Percentiles rank a stretch among this genome's conserved stretches.
Evolutionary conservation across 768 basidiomycete genomes (phyloP).

Genomic region (Solioccasus polychromus): DNA sequence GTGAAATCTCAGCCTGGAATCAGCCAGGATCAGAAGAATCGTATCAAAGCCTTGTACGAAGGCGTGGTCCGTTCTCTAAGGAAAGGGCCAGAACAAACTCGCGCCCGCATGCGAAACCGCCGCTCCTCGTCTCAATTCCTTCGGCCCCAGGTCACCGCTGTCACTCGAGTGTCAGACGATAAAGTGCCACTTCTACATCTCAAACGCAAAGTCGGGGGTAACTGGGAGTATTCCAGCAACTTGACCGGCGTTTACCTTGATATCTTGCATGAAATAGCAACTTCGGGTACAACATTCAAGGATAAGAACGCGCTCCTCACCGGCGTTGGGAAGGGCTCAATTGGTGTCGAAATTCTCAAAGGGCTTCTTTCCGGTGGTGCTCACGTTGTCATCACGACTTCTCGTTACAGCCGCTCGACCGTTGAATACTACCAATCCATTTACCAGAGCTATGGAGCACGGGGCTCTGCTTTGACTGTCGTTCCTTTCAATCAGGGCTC

Average conservation of each 20-base stretch:
- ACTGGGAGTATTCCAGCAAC: slow-evolving; percentile 98
- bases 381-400: slow-evolving; percentile 96
- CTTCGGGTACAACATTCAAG: slow-evolving; percentile 96
- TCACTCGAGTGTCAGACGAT: slow-evolving; percentile 73
- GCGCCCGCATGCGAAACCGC: slow-evolving; percentile 63
- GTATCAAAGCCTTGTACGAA: slow-evolving; percentile 92
- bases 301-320: slow-evolving; percentile 98
- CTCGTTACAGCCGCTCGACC: slow-evolving; percentile 91
- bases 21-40: slow-evolving; percentile 93
- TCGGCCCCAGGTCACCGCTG: slow-evolving; percentile 78
- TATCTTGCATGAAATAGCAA: slow-evolving; percentile 96
- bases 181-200: slow-evolving; percentile 93
- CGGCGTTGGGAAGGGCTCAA: slow-evolving; percentile 96
- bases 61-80: slow-evolving; percentile 93
- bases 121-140: slow-evolving; percentile 97
- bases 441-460: slow-evolving; percentile 92
- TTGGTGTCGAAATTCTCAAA: slow-evolving; percentile 96
- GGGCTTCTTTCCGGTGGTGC: slow-evolving; percentile 95
- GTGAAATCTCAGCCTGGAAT: slow-evolving; percentile 97
- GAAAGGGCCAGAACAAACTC: slow-evolving; percentile 64
- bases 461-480: slow-evolving; percentile 94
- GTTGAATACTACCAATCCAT: slow-evolving; percentile 99
- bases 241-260: slow-evolving; percentile 95
- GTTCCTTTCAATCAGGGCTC: slow-evolving; percentile 99
- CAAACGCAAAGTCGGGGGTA: slow-evolving; percentile 92